Conservation (phyloP, 2,329 filamentous ascomycete genomes). For the Penicillium sp. region DNA sequence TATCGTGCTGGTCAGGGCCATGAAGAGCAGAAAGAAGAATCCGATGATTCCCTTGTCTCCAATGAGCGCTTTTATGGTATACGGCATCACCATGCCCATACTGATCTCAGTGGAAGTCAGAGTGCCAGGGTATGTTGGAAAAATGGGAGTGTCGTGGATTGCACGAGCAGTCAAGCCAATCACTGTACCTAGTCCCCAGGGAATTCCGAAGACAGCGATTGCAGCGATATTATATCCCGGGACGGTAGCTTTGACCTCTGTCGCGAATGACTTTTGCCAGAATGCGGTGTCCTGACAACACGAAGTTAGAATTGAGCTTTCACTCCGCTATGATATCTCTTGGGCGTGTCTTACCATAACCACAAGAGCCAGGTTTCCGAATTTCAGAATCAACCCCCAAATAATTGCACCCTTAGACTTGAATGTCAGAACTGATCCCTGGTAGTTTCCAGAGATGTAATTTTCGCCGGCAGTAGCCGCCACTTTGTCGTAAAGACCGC, state of each 20-base stretch:
- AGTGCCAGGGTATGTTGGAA: slow-evolving; percentile 48
- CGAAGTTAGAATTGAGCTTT: background rate
- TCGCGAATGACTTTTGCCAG: slow-evolving; percentile 58
- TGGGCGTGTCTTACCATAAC: slow-evolving; percentile 46
- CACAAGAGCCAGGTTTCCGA: slow-evolving; percentile 55
- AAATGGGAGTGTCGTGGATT: slow-evolving; percentile 52
- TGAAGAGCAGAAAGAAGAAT: slow-evolving; percentile 55
- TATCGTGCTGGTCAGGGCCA: slow-evolving; percentile 57
- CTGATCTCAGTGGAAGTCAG: slow-evolving; percentile 48
- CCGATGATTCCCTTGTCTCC: slow-evolving; percentile 49
- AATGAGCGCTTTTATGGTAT: slow-evolving; percentile 49
- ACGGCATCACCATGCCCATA: slow-evolving; percentile 54
- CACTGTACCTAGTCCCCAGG: slow-evolving; percentile 54
- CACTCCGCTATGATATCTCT: background rate
- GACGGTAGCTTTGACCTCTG: slow-evolving; percentile 53
- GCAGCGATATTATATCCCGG: slow-evolving; percentile 54
- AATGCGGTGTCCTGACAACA: slow-evolving; percentile 51
- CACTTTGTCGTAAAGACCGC: slow-evolving; percentile 53
- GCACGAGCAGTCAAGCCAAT: slow-evolving; percentile 52
- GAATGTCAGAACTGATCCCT: slow-evolving; percentile 54
- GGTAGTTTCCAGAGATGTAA: slow-evolving; percentile 52
- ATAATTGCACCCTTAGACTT: slow-evolving; percentile 51
- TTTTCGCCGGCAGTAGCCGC: slow-evolving; percentile 47
- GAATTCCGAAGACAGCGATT: slow-evolving; percentile 52
- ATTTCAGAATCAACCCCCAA: slow-evolving; percentile 53